A percentile compares a stretch with the other conserved stretches of the same genome.
phyloP scores from a whole-genome alignment of 805 yeast species.

The Debaryomyces tyrocola region DNA sequence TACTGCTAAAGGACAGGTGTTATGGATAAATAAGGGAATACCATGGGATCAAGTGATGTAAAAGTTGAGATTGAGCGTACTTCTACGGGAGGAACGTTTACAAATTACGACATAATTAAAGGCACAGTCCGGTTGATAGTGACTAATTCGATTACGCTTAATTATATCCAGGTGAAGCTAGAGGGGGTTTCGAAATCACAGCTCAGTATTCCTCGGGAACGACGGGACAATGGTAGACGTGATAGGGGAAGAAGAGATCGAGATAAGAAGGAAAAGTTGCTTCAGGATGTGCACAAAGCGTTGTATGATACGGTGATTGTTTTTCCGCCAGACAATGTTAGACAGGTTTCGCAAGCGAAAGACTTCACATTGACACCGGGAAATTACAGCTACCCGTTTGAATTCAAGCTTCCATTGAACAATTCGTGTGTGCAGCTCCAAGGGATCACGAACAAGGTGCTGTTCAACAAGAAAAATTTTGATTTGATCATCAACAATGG shows the following conservation, averaged over 20 bases:
- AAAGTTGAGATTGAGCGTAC: conserved; percentile 34
- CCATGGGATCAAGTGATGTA: conserved; percentile 11
- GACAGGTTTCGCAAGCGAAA: conserved; percentile 41
- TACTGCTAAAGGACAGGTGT: too few species aligned
- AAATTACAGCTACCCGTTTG: conserved; percentile 49
- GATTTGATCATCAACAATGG: conserved; percentile 35
- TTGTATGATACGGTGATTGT: conserved; percentile 50
- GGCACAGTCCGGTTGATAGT: conserved; percentile 43
- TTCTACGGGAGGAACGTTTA: conserved; percentile 41
- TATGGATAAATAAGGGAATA: background rate
- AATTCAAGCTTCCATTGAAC: conserved; percentile 43
- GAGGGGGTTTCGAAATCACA: conserved; percentile 48
- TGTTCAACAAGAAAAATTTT: conserved; percentile 27
- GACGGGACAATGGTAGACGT: background rate
- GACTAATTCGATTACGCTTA: conserved; percentile 42
- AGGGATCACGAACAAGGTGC: conserved; percentile 35
- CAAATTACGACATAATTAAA: conserved; percentile 44
- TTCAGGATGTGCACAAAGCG: conserved; percentile 44
- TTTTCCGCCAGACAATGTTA: conserved; percentile 52
- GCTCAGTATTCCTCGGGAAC: conserved; percentile 26
- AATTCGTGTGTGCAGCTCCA: conserved; percentile 38
- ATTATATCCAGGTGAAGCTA: conserved; percentile 50
- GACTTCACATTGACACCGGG: conserved; percentile 53
- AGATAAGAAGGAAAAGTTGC: conserved; percentile 16
- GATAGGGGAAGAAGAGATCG: conserved; percentile 14